Evolutionary conservation across 768 basidiomycete species (phyloP).

Genomic region (Naganishia kalamii): DNA sequence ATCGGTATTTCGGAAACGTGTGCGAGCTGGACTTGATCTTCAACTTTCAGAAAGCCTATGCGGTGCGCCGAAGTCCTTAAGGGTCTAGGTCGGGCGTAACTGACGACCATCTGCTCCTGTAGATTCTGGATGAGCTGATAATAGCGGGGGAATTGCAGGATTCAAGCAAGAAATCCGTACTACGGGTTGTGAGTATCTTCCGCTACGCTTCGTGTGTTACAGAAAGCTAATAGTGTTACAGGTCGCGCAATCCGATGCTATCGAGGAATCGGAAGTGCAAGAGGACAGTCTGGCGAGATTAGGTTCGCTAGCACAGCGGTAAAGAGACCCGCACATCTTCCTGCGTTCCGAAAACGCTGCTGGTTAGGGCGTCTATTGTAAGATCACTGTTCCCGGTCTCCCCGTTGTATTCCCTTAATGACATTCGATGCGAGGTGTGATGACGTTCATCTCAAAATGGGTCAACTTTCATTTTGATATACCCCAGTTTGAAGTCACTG

Average conservation of each 20-base stretch:
- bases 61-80: slow-evolving; percentile 47
- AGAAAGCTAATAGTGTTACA: slow-evolving; percentile 20
- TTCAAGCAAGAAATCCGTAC: slow-evolving; percentile 65
- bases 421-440: no score
- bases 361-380: background rate
- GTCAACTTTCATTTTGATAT: no score
- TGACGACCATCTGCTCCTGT: background rate
- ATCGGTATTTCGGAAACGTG: slow-evolving; percentile 80
- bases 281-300: slow-evolving; percentile 49
- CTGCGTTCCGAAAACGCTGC: no score
- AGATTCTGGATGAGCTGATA: slow-evolving; percentile 82
- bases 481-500: no score
- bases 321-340: background rate
- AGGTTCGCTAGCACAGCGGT: slow-evolving; percentile 36
- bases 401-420: background rate
- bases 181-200: slow-evolving; percentile 47
- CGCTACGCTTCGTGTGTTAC: background rate
- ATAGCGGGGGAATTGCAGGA: slow-evolving; percentile 92
- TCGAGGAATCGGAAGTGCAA: slow-evolving; percentile 49
- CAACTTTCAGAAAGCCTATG: slow-evolving; percentile 94
- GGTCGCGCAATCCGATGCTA: slow-evolving; percentile 49
- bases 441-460: no score
- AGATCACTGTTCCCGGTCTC: background rate
- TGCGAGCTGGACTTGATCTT: slow-evolving; percentile 90
- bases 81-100: background rate